Base-by-base conservation (phyloP, 164 flowering plant genomes). In the Buxus sempervirens region DNA sequence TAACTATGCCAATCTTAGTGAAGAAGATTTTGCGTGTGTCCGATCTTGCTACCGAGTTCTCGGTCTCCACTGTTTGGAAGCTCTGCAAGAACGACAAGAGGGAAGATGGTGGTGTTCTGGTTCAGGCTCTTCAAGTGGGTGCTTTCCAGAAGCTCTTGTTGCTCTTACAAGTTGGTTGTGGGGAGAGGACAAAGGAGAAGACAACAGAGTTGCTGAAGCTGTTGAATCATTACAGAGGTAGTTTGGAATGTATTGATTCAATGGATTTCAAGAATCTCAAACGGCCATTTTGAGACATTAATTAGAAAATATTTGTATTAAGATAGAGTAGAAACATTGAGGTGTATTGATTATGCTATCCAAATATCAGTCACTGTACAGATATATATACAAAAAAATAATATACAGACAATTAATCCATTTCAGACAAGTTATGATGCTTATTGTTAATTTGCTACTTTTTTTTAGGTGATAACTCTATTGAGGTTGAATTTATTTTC, bases 141-240 rank as follows among this genome's bases (percentile, higher is more conserved):
- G 93, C 89, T 0, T 90, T 94, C 71, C 93, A 88, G 73, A 91
- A 91, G 83, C 81, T 91, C 2, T 71, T 91, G 84, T 25, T 94
- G 80, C 74, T 90, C 3, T 69, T 94, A 54, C 98, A 94, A 66
- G 82, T 91, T 53, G 95, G 95, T 0, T 90, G 95, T 67, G 78
- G 62, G 0, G 95, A 83, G 62, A 69, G 60, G 51, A 88, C 91
- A 6, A 94, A 89, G 81, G 90, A 78, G 82, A 90, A 82, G 73
- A 85, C 79, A 0, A 86, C 88, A 0, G 87, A 88, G 68, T 58
- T 94, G 75, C 77, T 94, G 86, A 94, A 85, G 64, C 9, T 84
- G 81, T 68, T 91, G 88, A 89, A 90, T 78, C 49, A 51, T 53
- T 65, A 84, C n/a, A 82, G 84, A 53, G 77, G 56, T 8, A 83